Percentiles rank a stretch among this genome's conserved stretches.
Conservation (phyloP, 129 eudicot species). For the Flaveria linearis region DNA sequence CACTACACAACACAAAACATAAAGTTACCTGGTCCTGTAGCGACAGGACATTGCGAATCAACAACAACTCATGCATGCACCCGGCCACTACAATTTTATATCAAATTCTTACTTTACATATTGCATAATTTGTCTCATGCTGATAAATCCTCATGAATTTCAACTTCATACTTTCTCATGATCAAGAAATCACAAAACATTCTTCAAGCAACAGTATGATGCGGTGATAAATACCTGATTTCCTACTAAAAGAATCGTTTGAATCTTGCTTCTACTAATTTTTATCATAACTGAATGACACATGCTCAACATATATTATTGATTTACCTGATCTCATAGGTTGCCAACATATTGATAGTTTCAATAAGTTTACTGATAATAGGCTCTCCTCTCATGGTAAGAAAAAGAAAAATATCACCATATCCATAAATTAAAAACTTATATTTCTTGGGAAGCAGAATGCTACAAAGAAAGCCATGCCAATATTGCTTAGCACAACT, state of each 20-base stretch:
- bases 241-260: too few species aligned
- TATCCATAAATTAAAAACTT: background rate
- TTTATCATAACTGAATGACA: too few species aligned
- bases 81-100: constrained; percentile 29
- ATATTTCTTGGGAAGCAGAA: background rate
- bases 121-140: constrained; percentile 31
- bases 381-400: too few species aligned
- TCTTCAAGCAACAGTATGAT: too few species aligned
- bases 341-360: too few species aligned
- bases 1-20: constrained; percentile 41
- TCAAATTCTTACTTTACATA: constrained; percentile 16
- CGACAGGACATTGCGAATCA: constrained; percentile 41
- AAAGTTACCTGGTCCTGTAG: constrained; percentile 41
- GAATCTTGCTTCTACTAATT: too few species aligned
- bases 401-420: background rate
- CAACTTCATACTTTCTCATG: constrained; percentile 3
- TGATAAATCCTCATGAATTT: background rate
- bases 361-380: too few species aligned
- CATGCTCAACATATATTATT: too few species aligned
- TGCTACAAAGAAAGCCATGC: constrained; percentile 36
- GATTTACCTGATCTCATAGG: too few species aligned
- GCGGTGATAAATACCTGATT: too few species aligned
- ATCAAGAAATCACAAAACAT: background rate
- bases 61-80: constrained; percentile 37
- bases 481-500: constrained; percentile 28